A percentile compares a stretch with the other conserved stretches of the same genome.
These are phyloP conservation scores for Ogataea salicorniae DNA, from an alignment of 805 yeast species.

Conservation along the genomic window DNA sequence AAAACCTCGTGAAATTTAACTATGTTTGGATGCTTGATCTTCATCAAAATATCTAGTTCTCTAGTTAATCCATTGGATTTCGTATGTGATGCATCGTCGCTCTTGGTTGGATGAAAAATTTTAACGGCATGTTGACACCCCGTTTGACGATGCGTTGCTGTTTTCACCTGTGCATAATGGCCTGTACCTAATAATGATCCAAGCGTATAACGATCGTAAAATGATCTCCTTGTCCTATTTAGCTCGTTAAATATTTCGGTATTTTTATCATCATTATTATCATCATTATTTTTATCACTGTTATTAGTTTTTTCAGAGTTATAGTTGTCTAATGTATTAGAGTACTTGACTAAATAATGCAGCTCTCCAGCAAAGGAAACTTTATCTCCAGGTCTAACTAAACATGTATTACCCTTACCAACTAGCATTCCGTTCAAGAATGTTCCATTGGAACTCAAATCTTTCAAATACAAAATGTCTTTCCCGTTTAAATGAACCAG, in stretches of 20 bases:
- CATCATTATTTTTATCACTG: background rate
- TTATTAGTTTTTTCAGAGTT: background rate
- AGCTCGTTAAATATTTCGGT: too few relatives aligned
- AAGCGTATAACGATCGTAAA: slow-evolving; percentile 51
- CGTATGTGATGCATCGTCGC: slow-evolving; percentile 22
- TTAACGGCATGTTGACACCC: slow-evolving; percentile 69
- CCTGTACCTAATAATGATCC: slow-evolving; percentile 68
- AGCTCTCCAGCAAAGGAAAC: slow-evolving; percentile 42
- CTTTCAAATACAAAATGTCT: slow-evolving; percentile 44
- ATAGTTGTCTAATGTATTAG: background rate
- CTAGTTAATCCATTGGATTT: slow-evolving; percentile 42
- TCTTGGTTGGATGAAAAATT: slow-evolving; percentile 46
- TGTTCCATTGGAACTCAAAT: slow-evolving; percentile 61
- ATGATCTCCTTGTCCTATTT: slow-evolving; percentile 28
- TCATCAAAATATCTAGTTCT: slow-evolving; percentile 61
- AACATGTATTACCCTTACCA: slow-evolving; percentile 41
- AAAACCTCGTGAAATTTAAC: slow-evolving; percentile 56
- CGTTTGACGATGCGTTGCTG: slow-evolving; percentile 51
- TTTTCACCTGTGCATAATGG: slow-evolving; percentile 77
- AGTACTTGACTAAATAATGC: slow-evolving; percentile 28
- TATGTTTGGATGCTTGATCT: slow-evolving; percentile 65
- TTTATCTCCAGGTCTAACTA: slow-evolving; percentile 61
- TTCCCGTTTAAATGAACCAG: slow-evolving; percentile 35
- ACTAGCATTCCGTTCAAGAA: slow-evolving; percentile 53
- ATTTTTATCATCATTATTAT: background rate